Percentiles rank a stretch among this genome's conserved stretches.
Evolutionary conservation across 75 land plant species (phyloP).

Genomic region (Pinus taeda): DNA sequence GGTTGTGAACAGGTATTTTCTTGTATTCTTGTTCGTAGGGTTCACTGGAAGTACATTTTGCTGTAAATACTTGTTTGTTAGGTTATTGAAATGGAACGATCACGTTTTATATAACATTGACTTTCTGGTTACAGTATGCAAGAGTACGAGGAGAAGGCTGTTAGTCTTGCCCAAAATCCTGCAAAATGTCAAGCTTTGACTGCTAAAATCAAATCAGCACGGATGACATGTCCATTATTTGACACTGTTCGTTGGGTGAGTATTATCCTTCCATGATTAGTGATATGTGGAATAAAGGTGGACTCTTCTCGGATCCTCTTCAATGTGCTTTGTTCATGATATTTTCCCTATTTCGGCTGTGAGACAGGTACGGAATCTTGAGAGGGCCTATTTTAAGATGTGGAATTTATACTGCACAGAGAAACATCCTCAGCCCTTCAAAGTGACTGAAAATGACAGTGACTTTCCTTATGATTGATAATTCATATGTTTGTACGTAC

Average conservation of each 20-base stretch:
- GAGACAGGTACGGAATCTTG: slow-evolving; percentile 41
- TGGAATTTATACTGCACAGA: slow-evolving; percentile 52
- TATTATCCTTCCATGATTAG: no score
- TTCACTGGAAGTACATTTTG: not conserved
- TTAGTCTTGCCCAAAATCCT: slow-evolving; percentile 41
- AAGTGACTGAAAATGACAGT: slow-evolving; percentile 36
- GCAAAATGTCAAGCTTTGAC: slow-evolving; percentile 20
- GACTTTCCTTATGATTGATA: slow-evolving; percentile 31
- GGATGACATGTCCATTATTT: slow-evolving; percentile 45
- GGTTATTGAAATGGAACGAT: not conserved
- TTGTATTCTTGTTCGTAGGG: not conserved
- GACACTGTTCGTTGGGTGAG: slow-evolving; percentile 55
- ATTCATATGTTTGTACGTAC: no score
- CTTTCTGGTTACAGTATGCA: slow-evolving; percentile 32
- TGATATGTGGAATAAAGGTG: not conserved
- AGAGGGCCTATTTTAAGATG: slow-evolving; percentile 56
- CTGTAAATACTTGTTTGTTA: not conserved
- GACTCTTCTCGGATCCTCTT: not conserved
- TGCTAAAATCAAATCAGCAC: slow-evolving; percentile 28
- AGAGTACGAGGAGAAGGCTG: slow-evolving; percentile 56
- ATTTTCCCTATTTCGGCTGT: not conserved
- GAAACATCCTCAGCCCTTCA: slow-evolving; percentile 43
- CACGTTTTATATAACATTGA: not conserved
- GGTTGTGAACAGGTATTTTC: slow-evolving; percentile 43
- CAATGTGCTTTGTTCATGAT: not conserved